Base-by-base conservation (phyloP, 805 yeast species). In the Candida krabiensis region DNA sequence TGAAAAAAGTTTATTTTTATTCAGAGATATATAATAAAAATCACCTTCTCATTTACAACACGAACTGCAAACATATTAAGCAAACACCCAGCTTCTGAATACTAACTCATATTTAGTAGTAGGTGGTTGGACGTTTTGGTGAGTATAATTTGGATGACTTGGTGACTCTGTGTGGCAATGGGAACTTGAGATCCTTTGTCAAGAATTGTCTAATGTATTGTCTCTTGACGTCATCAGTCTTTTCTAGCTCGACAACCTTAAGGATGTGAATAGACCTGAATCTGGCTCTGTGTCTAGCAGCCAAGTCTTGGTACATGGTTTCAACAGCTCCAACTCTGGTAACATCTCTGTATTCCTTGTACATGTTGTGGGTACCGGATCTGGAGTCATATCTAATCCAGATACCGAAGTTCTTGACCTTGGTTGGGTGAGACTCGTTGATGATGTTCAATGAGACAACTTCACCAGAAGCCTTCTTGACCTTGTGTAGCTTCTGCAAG, bases 281-380 rank as follows among this genome's bases (percentile, higher is more conserved):
- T 83, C 99, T 89, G 69, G 99, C 93, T 85, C 99, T 89, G 95
- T 93, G 99, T 81, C 99, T 90, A 62, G 99, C 97, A 76, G 99
- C 99, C 86, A 93, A 86, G 77, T 93, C 99, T 75, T 86, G 90
- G 93, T 93, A 93, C 84, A 93, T 84, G 69, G 93, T 79, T 75
- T 86, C 96, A 69, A 93, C 97, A 61, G 98, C 99, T 73, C 87
- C 96, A 54, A 89, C 95, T 81, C 99, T 93, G 80, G 96, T 77
- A 63, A 91, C 95, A 66, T 91, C 99, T 78, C 99, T 89, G 93
- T 88, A 87, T 81, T 93, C 99, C 83, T 93, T 93, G 96, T 93
- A 93, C 97, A 93, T 93, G 95, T 93, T 93, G 95, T 93, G 99
- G 67, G 96, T 90, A 80, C 99, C 99, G 60, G 99, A 93, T 86